Base-by-base conservation (phyloP, 2,329 filamentous ascomycete species). In the Hymenoscyphus scutula region DNA sequence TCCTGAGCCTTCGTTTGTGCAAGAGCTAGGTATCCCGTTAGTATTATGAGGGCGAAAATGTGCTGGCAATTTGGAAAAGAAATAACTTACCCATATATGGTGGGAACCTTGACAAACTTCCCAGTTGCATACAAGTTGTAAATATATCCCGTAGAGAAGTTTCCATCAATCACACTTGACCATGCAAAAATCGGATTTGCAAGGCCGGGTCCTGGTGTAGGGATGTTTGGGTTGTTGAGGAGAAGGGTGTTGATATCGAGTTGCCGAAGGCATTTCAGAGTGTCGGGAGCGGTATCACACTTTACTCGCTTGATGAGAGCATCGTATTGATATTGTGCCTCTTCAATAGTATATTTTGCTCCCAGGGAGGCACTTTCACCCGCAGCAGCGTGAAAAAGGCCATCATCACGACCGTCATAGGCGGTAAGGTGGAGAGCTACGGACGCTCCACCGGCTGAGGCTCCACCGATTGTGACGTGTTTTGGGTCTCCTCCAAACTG, bases 401-500 rank as follows among this genome's bases (percentile, higher is more conserved):
- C 75, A 34, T 76, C 76, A 60, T 83, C 74, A 5, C 75, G 74
- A 13, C 82, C 83, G 2, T 79, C 80, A 60, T 82, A 82, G 0
- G 83, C 82, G 0, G 78, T 84, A 51, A 91, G 78, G 27, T 90
- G 86, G 38, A 89, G 78, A 30, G 79, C 82, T n/a, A 91, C 80
- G 3, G 86, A 86, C 1, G 80, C 84, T 3, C 81, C 89, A 2
- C 89, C 89, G 1, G 89, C 89, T 59, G 86, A 89, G 65, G 82
- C 84, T 10, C 90, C 90, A 17, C 85, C 87, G 0, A 92, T 76
- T 0, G 88, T 84, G 10, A 92, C 87, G 67, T 89, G 88, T 0
- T 78, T 70, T 1, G 88, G 86, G 67, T 92, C 78, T 27, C 89
- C 89, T 3, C 89, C 89, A 67, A 93, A 92, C 73, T 84, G 73